A percentile compares a stretch with the other conserved stretches of the same genome.
These are phyloP conservation scores for Mycosphaerella sp. DNA, from an alignment of 2,329 filamentous ascomycete genomes.

Conservation along the genomic window DNA sequence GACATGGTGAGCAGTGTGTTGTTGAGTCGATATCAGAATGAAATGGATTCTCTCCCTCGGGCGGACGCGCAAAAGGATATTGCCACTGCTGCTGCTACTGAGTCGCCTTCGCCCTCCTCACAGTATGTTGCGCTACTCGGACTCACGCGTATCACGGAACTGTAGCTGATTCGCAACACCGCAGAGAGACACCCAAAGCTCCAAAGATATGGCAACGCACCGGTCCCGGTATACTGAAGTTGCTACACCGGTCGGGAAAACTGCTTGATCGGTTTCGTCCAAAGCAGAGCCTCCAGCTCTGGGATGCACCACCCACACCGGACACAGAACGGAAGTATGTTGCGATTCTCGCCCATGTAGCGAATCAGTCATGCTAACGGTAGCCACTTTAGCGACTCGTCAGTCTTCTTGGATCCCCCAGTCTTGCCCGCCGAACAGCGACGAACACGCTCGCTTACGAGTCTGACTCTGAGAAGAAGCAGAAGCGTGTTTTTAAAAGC, in stretches of 20 bases:
- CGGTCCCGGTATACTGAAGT: not conserved
- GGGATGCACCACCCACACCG: not conserved
- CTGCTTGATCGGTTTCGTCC: conserved; percentile 4
- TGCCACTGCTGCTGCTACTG: not conserved
- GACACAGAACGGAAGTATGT: not conserved
- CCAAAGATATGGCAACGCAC: conserved; percentile 6
- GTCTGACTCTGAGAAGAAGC: not conserved
- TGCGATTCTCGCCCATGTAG: not conserved
- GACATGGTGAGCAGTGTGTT: conserved; percentile 10
- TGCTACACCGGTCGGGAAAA: conserved; percentile 5
- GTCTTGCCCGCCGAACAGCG: not conserved
- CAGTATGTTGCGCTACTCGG: not conserved
- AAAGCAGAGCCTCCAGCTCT: conserved; percentile 1
- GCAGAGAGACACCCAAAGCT: not conserved
- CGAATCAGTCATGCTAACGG: not conserved
- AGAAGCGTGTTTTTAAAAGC: not conserved
- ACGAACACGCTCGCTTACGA: not conserved
- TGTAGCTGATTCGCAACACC: not conserved
- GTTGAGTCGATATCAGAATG: conserved; percentile 7
- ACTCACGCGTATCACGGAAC: not conserved
- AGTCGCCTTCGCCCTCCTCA: not conserved
- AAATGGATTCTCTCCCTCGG: conserved; percentile 5
- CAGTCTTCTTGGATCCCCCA: not conserved
- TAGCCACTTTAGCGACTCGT: not conserved
- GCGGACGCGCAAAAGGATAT: not conserved